Evolutionary conservation across 2,329 filamentous ascomycete species (phyloP).

Genomic region (Endothia cerciana): DNA sequence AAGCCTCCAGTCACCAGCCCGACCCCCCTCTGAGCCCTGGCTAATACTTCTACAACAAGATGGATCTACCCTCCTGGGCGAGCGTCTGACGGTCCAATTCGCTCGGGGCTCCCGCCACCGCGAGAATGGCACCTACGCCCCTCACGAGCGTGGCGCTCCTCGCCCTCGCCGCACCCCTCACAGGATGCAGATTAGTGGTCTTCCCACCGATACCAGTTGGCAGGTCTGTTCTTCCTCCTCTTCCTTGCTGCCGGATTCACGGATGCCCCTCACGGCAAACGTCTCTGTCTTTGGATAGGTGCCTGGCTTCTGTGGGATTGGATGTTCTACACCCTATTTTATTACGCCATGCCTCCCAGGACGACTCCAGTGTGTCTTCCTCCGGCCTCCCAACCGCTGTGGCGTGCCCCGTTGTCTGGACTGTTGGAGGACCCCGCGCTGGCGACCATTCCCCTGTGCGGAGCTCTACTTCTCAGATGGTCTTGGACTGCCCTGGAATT

Average conservation of each 20-base stretch:
- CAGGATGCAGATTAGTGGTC: conserved; percentile 96
- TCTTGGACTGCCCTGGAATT: conserved; percentile 28
- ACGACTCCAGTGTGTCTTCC: conserved; percentile 31
- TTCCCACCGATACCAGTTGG: conserved; percentile 99
- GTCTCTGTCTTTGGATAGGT: conserved; percentile 29
- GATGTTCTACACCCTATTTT: conserved; percentile 20
- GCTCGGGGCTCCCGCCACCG: conserved; percentile 78
- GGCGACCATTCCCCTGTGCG: conserved; percentile 19
- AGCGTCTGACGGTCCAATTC: conserved; percentile 97
- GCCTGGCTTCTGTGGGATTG: conserved; percentile 25
- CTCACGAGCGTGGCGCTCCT: conserved; percentile 61
- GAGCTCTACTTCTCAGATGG: conserved; percentile 18
- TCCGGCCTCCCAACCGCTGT: conserved; percentile 18
- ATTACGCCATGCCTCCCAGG: conserved; percentile 27
- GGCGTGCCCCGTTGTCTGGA: conserved; percentile 25
- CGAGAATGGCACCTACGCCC: conserved; percentile 50
- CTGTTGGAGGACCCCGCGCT: conserved; percentile 20
- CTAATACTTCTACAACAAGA: conserved; percentile 61
- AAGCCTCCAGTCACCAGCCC: conserved; percentile 35
- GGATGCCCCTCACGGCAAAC: conserved; percentile 36
- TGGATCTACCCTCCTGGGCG: conserved; percentile 97
- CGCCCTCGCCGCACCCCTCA: conserved; percentile 92
- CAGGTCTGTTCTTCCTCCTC: conserved; percentile 86
- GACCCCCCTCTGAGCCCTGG: conserved; percentile 38
- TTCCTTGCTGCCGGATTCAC: conserved; percentile 55